Evolutionary conservation across 805 yeast species (phyloP).

Genomic region (Cyberlindnera amylophila): DNA sequence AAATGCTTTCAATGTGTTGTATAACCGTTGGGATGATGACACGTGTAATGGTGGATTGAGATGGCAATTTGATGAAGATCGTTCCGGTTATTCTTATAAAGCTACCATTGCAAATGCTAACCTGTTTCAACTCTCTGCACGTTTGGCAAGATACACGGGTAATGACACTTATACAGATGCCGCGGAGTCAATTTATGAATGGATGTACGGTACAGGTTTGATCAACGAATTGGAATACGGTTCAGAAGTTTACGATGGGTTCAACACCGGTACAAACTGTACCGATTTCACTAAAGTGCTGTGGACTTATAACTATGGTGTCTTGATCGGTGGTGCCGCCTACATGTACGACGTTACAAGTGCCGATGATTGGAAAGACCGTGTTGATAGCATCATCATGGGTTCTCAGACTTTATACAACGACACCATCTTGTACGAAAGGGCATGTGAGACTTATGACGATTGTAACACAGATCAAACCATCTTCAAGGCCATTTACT

Average conservation of each 20-base stretch:
- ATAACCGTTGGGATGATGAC: slow-evolving; percentile 52
- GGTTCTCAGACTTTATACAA: slow-evolving; percentile 35
- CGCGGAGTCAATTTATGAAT: slow-evolving; percentile 53
- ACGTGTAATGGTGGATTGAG: slow-evolving; percentile 62
- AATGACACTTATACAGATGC: slow-evolving; percentile 47
- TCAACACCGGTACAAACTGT: slow-evolving; percentile 57
- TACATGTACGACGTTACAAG: slow-evolving; percentile 64
- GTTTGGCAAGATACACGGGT: slow-evolving; percentile 56
- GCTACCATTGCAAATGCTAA: slow-evolving; percentile 65
- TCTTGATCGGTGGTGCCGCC: slow-evolving; percentile 70
- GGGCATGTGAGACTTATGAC: slow-evolving; percentile 69
- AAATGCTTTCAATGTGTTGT: slow-evolving; percentile 55
- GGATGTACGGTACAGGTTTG: slow-evolving; percentile 50
- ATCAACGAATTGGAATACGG: slow-evolving; percentile 34
- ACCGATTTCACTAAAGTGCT: slow-evolving; percentile 48
- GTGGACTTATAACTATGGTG: slow-evolving; percentile 86
- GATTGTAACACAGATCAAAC: slow-evolving; percentile 83
- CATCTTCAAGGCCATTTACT: slow-evolving; percentile 79
- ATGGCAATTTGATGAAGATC: slow-evolving; percentile 57
- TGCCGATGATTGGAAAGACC: slow-evolving; percentile 52
- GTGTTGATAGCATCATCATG: slow-evolving; percentile 15
- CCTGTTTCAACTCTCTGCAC: slow-evolving; percentile 58
- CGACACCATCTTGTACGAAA: slow-evolving; percentile 64
- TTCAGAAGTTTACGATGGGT: slow-evolving; percentile 68
- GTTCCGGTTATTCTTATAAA: slow-evolving; percentile 61